Evolutionary conservation across 805 yeast species (phyloP), one percentile per base, ranked within the genome.

Genomic region (Priceomyces fermenticarens): DNA sequence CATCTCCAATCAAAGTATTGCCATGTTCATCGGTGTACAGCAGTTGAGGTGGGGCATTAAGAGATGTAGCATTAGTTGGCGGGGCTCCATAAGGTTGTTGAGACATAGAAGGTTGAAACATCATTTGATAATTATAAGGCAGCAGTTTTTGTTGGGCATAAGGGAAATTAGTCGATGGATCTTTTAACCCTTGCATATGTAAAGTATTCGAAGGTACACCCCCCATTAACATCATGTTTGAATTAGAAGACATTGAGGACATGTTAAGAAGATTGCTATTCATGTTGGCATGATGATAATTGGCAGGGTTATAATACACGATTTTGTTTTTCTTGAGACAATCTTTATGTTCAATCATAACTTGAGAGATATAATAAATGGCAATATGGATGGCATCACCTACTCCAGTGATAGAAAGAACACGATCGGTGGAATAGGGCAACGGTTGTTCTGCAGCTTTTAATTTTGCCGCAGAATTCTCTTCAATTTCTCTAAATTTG

Each of bases 361-460:
- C 83, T 58, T 81, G 85, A 1, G 85, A 81, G 41, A 85, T 73
- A 56, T 83, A 84, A 60, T 83, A 86, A 0, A 81, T 70, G 8
- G 96, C 96, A 50, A 87, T 85, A 55, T 86, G 95, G 32, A 88
- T 77, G 2, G 96, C 89, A 63, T 88, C 95, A 1, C 89, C 88
- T 10, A 85, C 91, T 5, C 96, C 96, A 4, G 75, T 68, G 6
- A 88, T 75, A 16, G 80, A 72, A 36, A 88, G 65, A 14, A 85
- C 70, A 43, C 95, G 72, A 58, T 88, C 96, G 11, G 89, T 86
- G 0, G 91, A 83, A 45, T 75, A 77, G 1, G 93, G 86, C 48
- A 88, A 64, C 11, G 82, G 77, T 35, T 78, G 77, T 32, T 83
- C 88, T 16, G 83, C 85, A 2, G 95, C 93, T 49, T 73, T 77